Percentiles rank a stretch among this genome's conserved stretches.
Evolutionary conservation across 2,329 filamentous ascomycete genomes (phyloP).

Genomic region (Ceratocystis alfenasii): DNA sequence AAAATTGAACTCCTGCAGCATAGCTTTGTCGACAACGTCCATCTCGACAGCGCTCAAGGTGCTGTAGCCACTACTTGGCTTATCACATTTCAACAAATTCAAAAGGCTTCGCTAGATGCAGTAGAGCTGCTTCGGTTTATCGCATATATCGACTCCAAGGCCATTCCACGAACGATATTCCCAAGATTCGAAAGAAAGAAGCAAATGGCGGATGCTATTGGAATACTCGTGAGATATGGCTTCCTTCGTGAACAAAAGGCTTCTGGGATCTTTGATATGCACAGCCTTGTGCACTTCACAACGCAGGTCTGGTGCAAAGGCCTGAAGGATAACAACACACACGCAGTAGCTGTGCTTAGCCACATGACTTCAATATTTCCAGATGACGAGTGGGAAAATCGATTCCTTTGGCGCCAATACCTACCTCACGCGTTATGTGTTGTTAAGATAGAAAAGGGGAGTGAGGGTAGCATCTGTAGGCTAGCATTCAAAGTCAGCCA

Average conservation of each 20-base stretch:
- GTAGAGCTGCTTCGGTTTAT: neutral
- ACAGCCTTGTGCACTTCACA: neutral
- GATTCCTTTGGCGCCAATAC: neutral
- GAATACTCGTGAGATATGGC: neutral
- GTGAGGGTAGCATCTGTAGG: too few relatives aligned
- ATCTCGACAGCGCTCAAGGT: neutral
- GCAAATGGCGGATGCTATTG: neutral
- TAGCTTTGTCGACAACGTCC: neutral
- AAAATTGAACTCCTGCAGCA: neutral
- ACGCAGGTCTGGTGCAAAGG: neutral
- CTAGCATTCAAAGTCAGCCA: neutral
- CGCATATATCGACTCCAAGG: neutral
- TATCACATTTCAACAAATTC: neutral
- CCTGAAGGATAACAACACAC: neutral
- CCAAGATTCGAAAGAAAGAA: neutral
- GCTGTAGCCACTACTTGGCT: neutral
- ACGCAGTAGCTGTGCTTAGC: neutral
- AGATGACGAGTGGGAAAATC: neutral
- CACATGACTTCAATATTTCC: neutral
- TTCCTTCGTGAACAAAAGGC: neutral
- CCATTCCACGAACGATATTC: neutral
- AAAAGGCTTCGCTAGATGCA: neutral
- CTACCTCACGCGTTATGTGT: neutral
- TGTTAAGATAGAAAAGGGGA: neutral
- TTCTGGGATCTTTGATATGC: neutral